Evolutionary conservation across 2,329 filamentous ascomycete species (phyloP).

Genomic region (Fusarium sarcochroum): DNA sequence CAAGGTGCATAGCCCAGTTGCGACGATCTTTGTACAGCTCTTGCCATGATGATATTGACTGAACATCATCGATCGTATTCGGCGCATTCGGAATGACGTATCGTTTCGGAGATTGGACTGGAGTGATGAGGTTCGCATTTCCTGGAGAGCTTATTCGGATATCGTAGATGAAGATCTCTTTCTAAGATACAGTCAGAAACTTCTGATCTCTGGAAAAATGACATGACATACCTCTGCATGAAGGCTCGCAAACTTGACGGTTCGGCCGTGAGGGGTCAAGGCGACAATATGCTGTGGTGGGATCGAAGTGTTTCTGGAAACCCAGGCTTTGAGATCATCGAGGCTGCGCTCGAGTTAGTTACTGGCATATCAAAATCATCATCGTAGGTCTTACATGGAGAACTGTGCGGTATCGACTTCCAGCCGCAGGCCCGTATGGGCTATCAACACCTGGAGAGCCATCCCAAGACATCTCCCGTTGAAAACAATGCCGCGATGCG

Average conservation of each 20-base stretch:
- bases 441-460: constrained; percentile 91
- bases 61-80: constrained; percentile 85
- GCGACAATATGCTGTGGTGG: constrained; percentile 85
- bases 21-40: constrained; percentile 85
- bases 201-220: constrained; percentile 4
- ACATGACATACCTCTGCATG: constrained; percentile 76
- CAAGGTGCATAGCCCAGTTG: constrained; percentile 81
- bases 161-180: constrained; percentile 93
- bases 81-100: constrained; percentile 77
- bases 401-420: constrained; percentile 82
- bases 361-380: not conserved
- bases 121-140: constrained; percentile 60
- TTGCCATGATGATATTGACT: constrained; percentile 89
- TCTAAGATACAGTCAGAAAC: constrained; percentile 63
- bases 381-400: constrained; percentile 68
- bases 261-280: constrained; percentile 87
- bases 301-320: constrained; percentile 81
- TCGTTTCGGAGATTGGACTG: constrained; percentile 66
- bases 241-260: constrained; percentile 84
- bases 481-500: constrained; percentile 48
- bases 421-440: constrained; percentile 91
- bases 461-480: constrained; percentile 74
- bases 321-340: constrained; percentile 87
- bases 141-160: constrained; percentile 75
- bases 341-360: constrained; percentile 65